Conservation (phyloP, 768 basidiomycete species). For the Jaapia argillacea region DNA sequence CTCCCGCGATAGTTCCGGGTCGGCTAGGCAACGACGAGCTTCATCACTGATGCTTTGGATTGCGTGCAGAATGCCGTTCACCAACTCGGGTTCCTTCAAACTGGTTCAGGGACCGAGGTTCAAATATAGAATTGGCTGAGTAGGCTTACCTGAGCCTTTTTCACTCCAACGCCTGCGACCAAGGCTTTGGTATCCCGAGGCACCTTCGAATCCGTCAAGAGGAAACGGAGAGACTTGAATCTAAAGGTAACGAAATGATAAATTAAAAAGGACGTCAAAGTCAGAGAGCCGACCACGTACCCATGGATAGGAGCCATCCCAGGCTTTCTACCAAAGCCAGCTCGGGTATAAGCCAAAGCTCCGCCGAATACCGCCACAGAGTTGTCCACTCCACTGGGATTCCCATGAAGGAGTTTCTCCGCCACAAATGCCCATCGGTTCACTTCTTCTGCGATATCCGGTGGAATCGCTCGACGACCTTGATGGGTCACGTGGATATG, state of each 20-base stretch:
- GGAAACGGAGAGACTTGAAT: conserved; percentile 83
- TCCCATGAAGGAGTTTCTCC: conserved; percentile 96
- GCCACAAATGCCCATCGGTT: conserved; percentile 92
- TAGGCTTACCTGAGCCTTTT: conserved; percentile 46
- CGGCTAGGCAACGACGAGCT: conserved; percentile 65
- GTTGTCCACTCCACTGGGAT: conserved; percentile 96
- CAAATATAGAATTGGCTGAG: conserved; percentile 1
- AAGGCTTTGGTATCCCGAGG: conserved; percentile 92
- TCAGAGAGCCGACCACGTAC: conserved; percentile 31
- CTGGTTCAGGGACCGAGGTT: conserved; percentile 1
- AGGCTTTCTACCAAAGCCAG: conserved; percentile 66
- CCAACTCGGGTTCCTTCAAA: conserved; percentile 71
- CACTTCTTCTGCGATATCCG: conserved; percentile 60
- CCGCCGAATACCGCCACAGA: conserved; percentile 90
- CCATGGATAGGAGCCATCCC: conserved; percentile 83
- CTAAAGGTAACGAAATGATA: conserved; percentile 27
- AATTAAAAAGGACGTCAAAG: background rate
- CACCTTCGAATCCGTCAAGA: conserved; percentile 89
- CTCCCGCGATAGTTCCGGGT: conserved; percentile 58
- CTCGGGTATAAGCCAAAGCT: conserved; percentile 79
- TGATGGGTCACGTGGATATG: conserved; percentile 56
- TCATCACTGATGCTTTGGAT: conserved; percentile 85
- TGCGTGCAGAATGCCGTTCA: conserved; percentile 63
- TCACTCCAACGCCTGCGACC: conserved; percentile 79
- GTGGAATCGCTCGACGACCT: conserved; percentile 57